A percentile compares a stretch with the other conserved stretches of the same genome.
phyloP scores from a whole-genome alignment of 305 asterid species.

The Fraxinus baroniana region DNA sequence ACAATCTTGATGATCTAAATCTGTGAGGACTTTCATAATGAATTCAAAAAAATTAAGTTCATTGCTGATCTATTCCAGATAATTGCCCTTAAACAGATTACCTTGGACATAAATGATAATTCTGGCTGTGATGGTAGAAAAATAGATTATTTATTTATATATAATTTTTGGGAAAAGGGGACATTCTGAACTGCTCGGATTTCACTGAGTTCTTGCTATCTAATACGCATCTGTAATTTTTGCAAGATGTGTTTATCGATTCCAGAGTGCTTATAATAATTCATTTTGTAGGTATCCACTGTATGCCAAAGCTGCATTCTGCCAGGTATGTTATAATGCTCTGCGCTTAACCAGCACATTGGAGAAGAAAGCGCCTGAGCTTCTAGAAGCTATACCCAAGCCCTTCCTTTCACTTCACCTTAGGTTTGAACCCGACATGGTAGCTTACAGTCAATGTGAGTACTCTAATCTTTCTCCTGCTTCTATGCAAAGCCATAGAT shows the following conservation, averaged over 20 bases:
- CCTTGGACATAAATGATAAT: background rate
- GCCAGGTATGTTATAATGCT: constrained; percentile 85
- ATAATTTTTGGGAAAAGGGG: background rate
- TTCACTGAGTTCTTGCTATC: background rate
- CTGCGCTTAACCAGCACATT: constrained; percentile 58
- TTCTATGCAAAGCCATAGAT: constrained; percentile 65
- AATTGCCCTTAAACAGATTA: background rate
- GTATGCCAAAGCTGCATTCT: constrained; percentile 82
- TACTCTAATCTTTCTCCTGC: constrained; percentile 60
- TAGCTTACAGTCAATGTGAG: constrained; percentile 86
- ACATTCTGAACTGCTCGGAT: background rate
- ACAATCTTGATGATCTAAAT: background rate
- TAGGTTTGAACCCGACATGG: constrained; percentile 97
- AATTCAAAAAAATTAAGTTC: background rate
- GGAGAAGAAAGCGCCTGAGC: constrained; percentile 65
- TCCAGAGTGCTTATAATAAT: background rate
- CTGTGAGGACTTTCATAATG: background rate
- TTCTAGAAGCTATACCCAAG: constrained; percentile 86
- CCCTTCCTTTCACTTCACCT: constrained; percentile 98
- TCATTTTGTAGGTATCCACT: constrained; percentile 68
- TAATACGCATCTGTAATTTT: background rate
- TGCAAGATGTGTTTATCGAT: background rate
- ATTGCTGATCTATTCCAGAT: background rate
- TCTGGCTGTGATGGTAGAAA: background rate
- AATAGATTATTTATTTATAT: background rate